These are phyloP conservation scores for Aspergillus asperescens DNA, from an alignment of 495 filamentous ascomycete genomes.

Conservation along the genomic window DNA sequence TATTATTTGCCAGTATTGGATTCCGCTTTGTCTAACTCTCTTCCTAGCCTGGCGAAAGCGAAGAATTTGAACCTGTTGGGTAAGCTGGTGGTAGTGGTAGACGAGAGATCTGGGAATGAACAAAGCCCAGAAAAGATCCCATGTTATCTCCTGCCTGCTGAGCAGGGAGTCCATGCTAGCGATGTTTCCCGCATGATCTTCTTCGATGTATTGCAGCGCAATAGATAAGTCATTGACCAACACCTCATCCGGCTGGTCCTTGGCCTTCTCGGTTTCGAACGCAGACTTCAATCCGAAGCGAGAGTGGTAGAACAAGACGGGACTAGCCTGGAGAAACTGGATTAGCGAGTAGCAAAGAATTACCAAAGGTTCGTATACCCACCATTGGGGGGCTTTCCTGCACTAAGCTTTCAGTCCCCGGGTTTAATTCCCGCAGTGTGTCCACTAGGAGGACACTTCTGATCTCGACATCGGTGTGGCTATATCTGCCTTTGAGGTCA, in stretches of 20 bases:
- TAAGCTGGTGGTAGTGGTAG: not conserved
- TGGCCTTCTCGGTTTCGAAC: not conserved
- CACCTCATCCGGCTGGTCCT: not conserved
- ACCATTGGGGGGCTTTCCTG: slow-evolving; percentile 2
- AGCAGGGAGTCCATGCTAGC: not conserved
- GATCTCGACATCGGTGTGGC: not conserved
- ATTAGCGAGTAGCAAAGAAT: not conserved
- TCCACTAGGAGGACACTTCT: not conserved
- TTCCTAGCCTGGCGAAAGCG: not conserved
- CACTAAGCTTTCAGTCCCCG: not conserved
- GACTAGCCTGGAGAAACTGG: not conserved
- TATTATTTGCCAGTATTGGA: not conserved
- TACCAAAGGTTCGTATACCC: not conserved
- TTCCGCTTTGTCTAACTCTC: not conserved
- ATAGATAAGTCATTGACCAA: not conserved
- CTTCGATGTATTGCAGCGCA: not conserved
- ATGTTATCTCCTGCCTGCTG: not conserved
- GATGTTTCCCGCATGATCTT: not conserved
- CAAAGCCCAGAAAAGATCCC: slow-evolving; percentile 4
- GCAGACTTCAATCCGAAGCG: not conserved
- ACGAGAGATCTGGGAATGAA: not conserved
- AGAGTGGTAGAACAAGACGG: not conserved
- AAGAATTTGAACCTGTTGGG: not conserved
- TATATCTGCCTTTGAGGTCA: not conserved
- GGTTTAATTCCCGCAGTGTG: not conserved